These are phyloP conservation scores for Persicaria maculosa DNA, from an alignment of 148 eudicot species.

Conservation along the genomic window DNA sequence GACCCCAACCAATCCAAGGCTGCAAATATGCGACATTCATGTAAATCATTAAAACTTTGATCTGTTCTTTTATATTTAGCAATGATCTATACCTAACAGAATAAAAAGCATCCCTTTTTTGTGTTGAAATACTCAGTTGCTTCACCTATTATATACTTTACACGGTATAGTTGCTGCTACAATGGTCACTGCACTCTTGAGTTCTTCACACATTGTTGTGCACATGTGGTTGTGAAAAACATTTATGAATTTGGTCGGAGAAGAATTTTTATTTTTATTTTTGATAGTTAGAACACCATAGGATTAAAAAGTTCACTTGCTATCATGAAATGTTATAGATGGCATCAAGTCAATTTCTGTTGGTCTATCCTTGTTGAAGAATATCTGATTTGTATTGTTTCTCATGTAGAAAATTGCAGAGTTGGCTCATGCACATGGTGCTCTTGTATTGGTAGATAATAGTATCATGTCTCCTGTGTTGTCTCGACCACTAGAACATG, in stretches of 20 bases:
- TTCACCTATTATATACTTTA: neutral
- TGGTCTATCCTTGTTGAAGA: neutral
- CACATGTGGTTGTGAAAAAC: neutral
- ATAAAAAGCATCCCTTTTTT: neutral
- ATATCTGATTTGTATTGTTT: slow-evolving; percentile 10
- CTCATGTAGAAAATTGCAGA: slow-evolving; percentile 72
- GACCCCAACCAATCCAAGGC: slow-evolving; percentile 96
- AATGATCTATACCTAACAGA: neutral
- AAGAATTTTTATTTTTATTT: neutral
- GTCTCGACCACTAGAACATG: slow-evolving; percentile 86
- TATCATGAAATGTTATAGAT: neutral
- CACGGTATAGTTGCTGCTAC: neutral
- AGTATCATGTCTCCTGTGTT: slow-evolving; percentile 98
- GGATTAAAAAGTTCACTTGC: neutral
- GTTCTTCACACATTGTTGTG: neutral
- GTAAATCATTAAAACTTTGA: slow-evolving; percentile 25
- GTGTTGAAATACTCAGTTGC: neutral
- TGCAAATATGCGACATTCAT: slow-evolving; percentile 88
- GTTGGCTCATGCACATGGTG: slow-evolving; percentile 87
- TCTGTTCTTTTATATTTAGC: neutral
- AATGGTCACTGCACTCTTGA: neutral
- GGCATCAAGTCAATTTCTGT: neutral
- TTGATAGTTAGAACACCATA: neutral
- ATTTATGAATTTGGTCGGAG: neutral
- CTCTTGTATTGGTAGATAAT: slow-evolving; percentile 91